Evolutionary conservation across 2,329 filamentous ascomycete genomes (phyloP).

Genomic region (Verticillium isaacii): DNA sequence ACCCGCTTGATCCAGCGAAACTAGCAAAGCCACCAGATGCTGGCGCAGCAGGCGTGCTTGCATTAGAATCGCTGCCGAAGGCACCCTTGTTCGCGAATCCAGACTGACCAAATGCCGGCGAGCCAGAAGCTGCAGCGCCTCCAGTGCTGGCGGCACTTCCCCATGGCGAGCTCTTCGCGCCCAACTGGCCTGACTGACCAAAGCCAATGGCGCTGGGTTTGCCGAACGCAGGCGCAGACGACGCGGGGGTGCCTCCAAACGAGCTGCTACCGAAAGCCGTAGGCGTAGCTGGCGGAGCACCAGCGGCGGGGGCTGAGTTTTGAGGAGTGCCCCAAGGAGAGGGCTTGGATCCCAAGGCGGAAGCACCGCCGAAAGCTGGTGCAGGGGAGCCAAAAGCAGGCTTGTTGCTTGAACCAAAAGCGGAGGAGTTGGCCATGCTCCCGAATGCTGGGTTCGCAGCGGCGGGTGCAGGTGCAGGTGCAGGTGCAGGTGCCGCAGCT

Average conservation of each 20-base stretch:
- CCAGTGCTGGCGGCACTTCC: constrained; percentile 26
- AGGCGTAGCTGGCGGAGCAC: constrained; percentile 6
- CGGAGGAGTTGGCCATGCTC: constrained; percentile 19
- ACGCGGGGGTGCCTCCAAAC: constrained; percentile 34
- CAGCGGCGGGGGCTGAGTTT: constrained; percentile 5
- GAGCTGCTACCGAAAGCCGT: constrained; percentile 38
- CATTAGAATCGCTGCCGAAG: constrained; percentile 27
- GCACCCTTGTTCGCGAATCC: constrained; percentile 39
- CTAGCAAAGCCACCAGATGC: constrained; percentile 44
- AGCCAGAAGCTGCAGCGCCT: constrained; percentile 22
- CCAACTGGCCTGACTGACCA: constrained; percentile 45
- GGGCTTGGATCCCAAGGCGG: constrained; percentile 43
- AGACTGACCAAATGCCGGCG: constrained; percentile 51
- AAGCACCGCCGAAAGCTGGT: constrained; percentile 29
- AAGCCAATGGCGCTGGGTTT: constrained; percentile 41
- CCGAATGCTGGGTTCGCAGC: constrained; percentile 23
- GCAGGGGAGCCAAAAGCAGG: constrained; percentile 1
- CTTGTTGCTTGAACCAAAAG: constrained; percentile 34
- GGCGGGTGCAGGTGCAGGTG: constrained; percentile 20
- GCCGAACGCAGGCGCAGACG: constrained; percentile 42
- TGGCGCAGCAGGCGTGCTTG: constrained; percentile 21
- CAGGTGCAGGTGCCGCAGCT: constrained; percentile 22
- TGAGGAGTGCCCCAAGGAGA: constrained; percentile 43
- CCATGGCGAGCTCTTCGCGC: constrained; percentile 51
- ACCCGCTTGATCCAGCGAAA: constrained; percentile 52